Base-by-base conservation (phyloP, 1,284 basidiomycete species). In the Dichomitus squalens region DNA sequence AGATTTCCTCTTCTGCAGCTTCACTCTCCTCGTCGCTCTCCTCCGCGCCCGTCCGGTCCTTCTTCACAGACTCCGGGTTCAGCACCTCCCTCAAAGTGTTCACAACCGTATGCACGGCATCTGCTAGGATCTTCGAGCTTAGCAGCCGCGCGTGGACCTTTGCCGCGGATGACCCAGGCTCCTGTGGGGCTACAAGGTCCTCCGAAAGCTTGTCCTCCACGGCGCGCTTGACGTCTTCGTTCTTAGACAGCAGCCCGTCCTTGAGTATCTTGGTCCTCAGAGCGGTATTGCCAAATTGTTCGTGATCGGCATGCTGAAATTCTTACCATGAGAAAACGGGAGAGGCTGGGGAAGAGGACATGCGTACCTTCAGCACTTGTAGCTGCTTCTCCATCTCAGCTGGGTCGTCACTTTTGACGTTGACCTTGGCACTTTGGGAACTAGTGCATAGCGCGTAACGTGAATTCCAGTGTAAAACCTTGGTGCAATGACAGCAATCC, bases 111-210 rank as follows among this genome's bases (percentile, higher is more conserved):
- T 76, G 75, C 2, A 93, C 78, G 60, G 84, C 84, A 12, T 81
- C 77, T 0, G 92, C 87, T 11, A 95, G 76, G 18, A 80, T 72
- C 70, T 92, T 95, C 2, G 89, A 89, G 66, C 91, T 93, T 41
- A 90, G 77, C 23, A 96, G 74, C 27, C 90, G 84, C 56, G 82
- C 87, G 65, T 91, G 86, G 1, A 90, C 83, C 71, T 90, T 91
- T 7, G 80, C 79, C 16, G 74, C 67, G 2, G 79, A 71, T 21
- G 80, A 77, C n/a, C 80, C 79, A 9, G 78, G 67, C 2, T 65
- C 58, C 9, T 72, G 72, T 2, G 69, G 70, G 29, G 65, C 53
- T 46, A 75, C 65, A 20, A 20, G 49, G 52, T 70, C 72, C 3
- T 61, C 63, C 14, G 70, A 67, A n/a, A 82, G 73, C 66, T 80